Percentiles rank a stretch among this genome's conserved stretches.
Evolutionary conservation across 352 stramenopile genomes (phyloP).

Genomic region (Pythium monospermum): DNA sequence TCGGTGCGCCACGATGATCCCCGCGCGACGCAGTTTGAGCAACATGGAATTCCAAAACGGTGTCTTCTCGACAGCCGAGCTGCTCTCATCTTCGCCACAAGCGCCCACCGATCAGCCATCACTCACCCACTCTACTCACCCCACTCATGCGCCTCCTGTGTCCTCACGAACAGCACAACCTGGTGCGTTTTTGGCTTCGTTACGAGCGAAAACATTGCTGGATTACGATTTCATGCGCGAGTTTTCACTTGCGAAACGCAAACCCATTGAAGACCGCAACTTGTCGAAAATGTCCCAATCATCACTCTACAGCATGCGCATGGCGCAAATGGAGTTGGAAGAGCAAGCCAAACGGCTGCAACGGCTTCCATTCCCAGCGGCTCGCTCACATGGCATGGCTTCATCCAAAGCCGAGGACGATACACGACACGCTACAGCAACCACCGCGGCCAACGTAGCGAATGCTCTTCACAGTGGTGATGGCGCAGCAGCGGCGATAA

Average conservation of each 20-base stretch:
- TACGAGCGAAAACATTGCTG: conserved; percentile 37
- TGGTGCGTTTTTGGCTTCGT: conserved; percentile 23
- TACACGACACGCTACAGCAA: background rate
- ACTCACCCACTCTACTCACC: conserved; percentile 3
- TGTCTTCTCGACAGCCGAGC: background rate
- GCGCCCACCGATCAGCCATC: background rate
- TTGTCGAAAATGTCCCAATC: conserved; percentile 31
- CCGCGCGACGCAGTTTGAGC: background rate
- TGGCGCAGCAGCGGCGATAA: no score
- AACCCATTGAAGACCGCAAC: conserved; percentile 33
- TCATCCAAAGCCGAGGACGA: conserved; percentile 4
- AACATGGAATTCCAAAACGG: background rate
- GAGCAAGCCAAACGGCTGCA: conserved; percentile 10
- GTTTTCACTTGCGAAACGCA: conserved; percentile 36
- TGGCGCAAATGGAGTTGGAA: conserved; percentile 37
- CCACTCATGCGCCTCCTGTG: no score
- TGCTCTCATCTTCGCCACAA: background rate
- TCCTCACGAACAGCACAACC: conserved; percentile 1
- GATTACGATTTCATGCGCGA: conserved; percentile 53
- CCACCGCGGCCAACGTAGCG: background rate
- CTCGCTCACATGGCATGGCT: no score
- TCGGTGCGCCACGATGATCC: no score
- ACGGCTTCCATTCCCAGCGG: background rate
- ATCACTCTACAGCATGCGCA: conserved; percentile 42
- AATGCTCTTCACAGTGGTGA: no score